Percentiles rank a stretch among this genome's conserved stretches.
Conservation (phyloP, 2,329 filamentous ascomycete genomes). For the Penicillium sp. region DNA sequence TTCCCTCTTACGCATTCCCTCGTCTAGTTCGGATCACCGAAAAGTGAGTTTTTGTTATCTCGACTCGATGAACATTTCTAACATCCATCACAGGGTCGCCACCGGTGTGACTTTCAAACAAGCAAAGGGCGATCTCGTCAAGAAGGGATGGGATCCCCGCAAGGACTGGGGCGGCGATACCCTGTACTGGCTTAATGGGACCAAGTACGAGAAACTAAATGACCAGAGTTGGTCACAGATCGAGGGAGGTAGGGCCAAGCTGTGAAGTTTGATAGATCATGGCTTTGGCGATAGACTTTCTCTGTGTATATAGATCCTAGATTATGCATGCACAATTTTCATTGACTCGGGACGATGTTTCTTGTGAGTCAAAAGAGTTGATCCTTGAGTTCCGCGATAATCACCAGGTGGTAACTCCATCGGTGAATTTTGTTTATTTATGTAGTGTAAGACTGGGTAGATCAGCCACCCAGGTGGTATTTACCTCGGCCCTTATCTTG, state of each 20-base stretch:
- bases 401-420: not conserved
- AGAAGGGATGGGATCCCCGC: conserved; percentile 50
- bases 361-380: not conserved
- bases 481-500: not conserved
- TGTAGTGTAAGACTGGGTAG: not conserved
- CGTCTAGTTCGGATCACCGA: conserved; percentile 55
- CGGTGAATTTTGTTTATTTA: not conserved
- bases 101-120: conserved; percentile 59
- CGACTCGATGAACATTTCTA: conserved; percentile 9
- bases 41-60: conserved; percentile 43
- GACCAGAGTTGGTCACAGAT: conserved; percentile 49
- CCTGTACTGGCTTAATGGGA: conserved; percentile 54
- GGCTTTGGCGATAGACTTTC: not conserved
- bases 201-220: conserved; percentile 48
- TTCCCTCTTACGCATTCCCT: conserved; percentile 55
- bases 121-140: conserved; percentile 52
- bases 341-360: no score
- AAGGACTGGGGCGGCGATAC: conserved; percentile 43
- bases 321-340: conserved; percentile 1
- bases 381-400: not conserved
- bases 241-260: conserved; percentile 52
- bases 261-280: conserved; percentile 35
- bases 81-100: conserved; percentile 41
- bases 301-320: conserved; percentile 8
- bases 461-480: no score